Percentiles rank a stretch among this genome's conserved stretches.
These are phyloP conservation scores for Baudoinia panamericana DNA, from an alignment of 495 filamentous ascomycete genomes.

Conservation along the genomic window DNA sequence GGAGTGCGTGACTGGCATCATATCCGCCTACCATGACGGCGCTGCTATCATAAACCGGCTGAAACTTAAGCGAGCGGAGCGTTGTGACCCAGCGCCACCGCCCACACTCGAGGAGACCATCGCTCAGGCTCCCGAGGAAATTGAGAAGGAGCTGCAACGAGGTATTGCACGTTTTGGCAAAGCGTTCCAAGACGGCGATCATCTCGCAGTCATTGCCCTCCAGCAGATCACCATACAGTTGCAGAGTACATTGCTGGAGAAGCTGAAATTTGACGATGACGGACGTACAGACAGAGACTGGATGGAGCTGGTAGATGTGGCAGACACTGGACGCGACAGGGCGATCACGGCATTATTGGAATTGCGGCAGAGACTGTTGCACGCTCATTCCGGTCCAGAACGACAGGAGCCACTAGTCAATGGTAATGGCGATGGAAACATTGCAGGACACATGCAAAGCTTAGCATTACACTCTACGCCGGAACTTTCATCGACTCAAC, in stretches of 20 bases:
- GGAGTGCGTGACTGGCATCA: slow-evolving; percentile 15
- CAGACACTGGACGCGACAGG: slow-evolving; percentile 12
- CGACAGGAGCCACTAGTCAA: too few relatives aligned
- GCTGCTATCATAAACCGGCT: slow-evolving; percentile 11
- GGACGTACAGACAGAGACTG: slow-evolving; percentile 8
- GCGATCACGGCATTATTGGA: slow-evolving; percentile 11
- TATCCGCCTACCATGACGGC: slow-evolving; percentile 15
- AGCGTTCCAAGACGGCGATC: slow-evolving; percentile 16
- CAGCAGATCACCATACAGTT: slow-evolving; percentile 18
- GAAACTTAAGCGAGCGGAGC: slow-evolving; percentile 10
- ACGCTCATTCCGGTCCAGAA: too few relatives aligned
- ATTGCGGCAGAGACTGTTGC: slow-evolving; percentile 10
- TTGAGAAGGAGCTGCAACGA: slow-evolving; percentile 13
- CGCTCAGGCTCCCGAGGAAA: slow-evolving; percentile 12
- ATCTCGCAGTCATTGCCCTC: slow-evolving; percentile 16
- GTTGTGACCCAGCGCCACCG: slow-evolving; percentile 13
- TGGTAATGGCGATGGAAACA: too few relatives aligned
- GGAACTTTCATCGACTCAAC: too few relatives aligned
- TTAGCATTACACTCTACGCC: too few relatives aligned
- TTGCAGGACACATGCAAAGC: too few relatives aligned
- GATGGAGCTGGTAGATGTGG: slow-evolving; percentile 11
- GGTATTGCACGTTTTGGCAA: slow-evolving; percentile 14
- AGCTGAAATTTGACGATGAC: slow-evolving; percentile 13
- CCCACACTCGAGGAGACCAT: slow-evolving; percentile 12
- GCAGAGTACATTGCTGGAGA: slow-evolving; percentile 12